Base-by-base conservation (phyloP, 352 stramenopile species). In the Thraustochytrium aureum region DNA sequence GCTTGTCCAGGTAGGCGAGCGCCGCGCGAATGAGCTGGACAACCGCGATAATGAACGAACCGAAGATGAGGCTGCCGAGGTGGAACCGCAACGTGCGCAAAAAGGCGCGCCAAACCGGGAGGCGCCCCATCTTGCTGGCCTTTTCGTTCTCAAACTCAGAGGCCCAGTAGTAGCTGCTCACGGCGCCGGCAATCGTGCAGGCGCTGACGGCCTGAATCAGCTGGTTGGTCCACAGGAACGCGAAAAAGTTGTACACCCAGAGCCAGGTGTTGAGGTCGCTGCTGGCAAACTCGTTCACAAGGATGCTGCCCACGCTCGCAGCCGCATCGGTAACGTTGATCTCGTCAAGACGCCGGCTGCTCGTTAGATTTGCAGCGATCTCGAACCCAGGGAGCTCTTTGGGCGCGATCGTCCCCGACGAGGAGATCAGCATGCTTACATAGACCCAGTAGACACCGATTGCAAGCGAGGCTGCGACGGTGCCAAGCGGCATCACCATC, bases 21-120 rank as follows among this genome's bases (percentile, higher is more conserved):
- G 88, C 76, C 17, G 87, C 84, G 17, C 89, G 88, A 22, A 92
- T 84, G 72, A 93, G 92, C 65, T 93, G 88, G 10, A 93, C 88
- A 30, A 92, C 72, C 2, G 89, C 89, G 62, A 93, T 93, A 61
- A 93, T 87, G 61, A 93, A 87, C 14, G 89, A 84, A 3, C 89
- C 89, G 62, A 93, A 92, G 4, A 86, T 87, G n/a, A 93, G 72
- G 6, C 87, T 92, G 1, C 89, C 89, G 56, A 93, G 89, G 67
- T 93, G 89, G 81, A 92, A 93, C 2, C 89, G 89, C 47, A 92
- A 90, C 59, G 88, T 92, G 65, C 92, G 90, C 52, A 89, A 89
- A 74, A 94, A 90, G 22, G 88, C 87, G 17, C 85, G 84, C 7
- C 90, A 17, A 7, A 94, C 83, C 14, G 89, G 89, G 56, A 90